A percentile compares a stretch with the other conserved stretches of the same genome.
Conservation (phyloP, 2,329 filamentous ascomycete genomes). For the Pestalotiopsis sp. region DNA sequence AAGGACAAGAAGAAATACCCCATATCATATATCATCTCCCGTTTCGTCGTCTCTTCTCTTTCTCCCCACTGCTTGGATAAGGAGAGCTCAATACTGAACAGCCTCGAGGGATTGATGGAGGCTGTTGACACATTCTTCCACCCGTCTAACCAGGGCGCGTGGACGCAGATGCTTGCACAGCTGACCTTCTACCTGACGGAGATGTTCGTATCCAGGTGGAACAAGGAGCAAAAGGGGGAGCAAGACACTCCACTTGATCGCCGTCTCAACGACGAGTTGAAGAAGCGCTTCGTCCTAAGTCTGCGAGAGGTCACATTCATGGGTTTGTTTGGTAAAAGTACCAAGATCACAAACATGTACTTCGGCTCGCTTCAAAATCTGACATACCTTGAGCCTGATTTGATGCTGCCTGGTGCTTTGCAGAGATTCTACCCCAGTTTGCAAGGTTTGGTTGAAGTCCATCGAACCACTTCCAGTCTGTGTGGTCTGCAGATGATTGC, state of each 20-base stretch:
- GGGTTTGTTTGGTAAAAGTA: slow-evolving; percentile 96
- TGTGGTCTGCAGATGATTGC: slow-evolving; percentile 90
- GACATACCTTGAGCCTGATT: slow-evolving; percentile 85
- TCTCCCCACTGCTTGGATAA: slow-evolving; percentile 80
- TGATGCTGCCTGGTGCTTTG: slow-evolving; percentile 89
- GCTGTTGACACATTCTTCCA: slow-evolving; percentile 99
- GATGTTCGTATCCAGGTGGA: slow-evolving; percentile 97
- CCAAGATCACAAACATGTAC: slow-evolving; percentile 88
- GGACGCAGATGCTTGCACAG: slow-evolving; percentile 89
- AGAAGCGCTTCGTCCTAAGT: slow-evolving; percentile 85
- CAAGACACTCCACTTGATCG: slow-evolving; percentile 82
- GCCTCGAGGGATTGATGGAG: slow-evolving; percentile 88
- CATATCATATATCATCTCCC: slow-evolving; percentile 85
- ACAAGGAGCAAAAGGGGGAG: slow-evolving; percentile 90
- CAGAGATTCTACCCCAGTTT: slow-evolving; percentile 97
- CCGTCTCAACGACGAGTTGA: slow-evolving; percentile 77
- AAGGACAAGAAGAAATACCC: slow-evolving; percentile 94
- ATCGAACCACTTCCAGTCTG: slow-evolving; percentile 91
- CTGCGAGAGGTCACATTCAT: slow-evolving; percentile 95
- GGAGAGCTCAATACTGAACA: slow-evolving; percentile 79
- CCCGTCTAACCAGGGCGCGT: slow-evolving; percentile 89
- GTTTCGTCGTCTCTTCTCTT: slow-evolving; percentile 91
- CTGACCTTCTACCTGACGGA: slow-evolving; percentile 91
- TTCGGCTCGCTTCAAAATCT: slow-evolving; percentile 87
- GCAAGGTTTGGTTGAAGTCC: slow-evolving; percentile 95